Evolutionary conservation across 2,329 filamentous ascomycete species (phyloP), one percentile per base, ranked within the genome.

Genomic region (Metarhizium rileyi): DNA sequence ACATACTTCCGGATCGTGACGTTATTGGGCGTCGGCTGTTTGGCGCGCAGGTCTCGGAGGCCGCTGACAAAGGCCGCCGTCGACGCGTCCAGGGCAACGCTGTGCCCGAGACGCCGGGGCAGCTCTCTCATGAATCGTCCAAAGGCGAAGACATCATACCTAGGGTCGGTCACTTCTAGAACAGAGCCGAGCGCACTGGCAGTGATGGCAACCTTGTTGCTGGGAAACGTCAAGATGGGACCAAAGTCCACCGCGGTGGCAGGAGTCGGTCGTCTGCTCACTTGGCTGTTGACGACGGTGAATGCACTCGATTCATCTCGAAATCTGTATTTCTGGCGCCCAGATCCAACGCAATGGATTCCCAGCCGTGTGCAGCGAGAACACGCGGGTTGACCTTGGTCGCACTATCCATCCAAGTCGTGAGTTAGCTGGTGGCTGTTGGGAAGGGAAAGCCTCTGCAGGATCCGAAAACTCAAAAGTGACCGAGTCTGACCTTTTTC

Each of bases 131-230:
- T 56, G 53, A 72, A 76, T 1, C 56, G 53, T 1, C 74, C 74
- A 52, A 73, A 77, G n/a, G 68, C 70, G 38, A 61, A 60, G 6
- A 77, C 55, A 46, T 76, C 73, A 53, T 72, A 76, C 16, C 70
- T 63, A 16, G 73, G 60, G 46, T 76, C 70, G 0, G 63, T 66
- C 4, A 69, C 59, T 22, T 65, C 55, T 1, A 73, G 62, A 46
- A 58, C 58, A 48, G 50, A 64, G 40, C 57, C 65, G 46, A 60
- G 57, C 3, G 59, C 20, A 7, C 28, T 30, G 18, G 45, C 22
- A 10, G 45, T 47, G 35, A 47, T 26, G 20, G 33, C 28, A 3
- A 18, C 36, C 45, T 38, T 26, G 35, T 25, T 47, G 45, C 45
- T 30, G 7, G 45, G 45, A 7, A 47, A 12, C 8, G 20, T 42